Evolutionary conservation across 495 filamentous ascomycete species (phyloP), one percentile per base, ranked within the genome.

Genomic region (Podospora appendiculata): DNA sequence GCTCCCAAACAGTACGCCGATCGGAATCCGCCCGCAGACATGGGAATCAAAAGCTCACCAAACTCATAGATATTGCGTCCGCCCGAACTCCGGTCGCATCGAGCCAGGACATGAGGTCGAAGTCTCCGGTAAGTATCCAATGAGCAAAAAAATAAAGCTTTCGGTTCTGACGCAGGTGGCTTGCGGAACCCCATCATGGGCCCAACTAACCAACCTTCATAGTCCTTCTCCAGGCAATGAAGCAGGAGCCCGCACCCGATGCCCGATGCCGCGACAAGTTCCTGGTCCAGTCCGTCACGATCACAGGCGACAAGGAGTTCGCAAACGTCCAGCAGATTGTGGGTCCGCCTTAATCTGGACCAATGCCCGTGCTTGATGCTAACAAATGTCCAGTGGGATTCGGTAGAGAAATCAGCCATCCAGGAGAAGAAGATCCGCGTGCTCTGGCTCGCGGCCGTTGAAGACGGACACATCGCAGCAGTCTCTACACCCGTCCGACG

Each of bases 181-280:
- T 55, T 48, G 25, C 32, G 45, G 36, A 41, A 52, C 52, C 52
- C 25, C 25, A 25, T 25, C 25, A 25, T 25, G 25, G 25, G 25
- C 25, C 25, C 5, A 25, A 25, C 25, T 25, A 25, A 25, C 25
- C 25, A 25, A 25, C 25, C 25, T 45, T 41, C 42, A 47, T 63
- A 96, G 93, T 98, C 16, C 80, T 97, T 38, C 81, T 98, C 25
- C 93, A 98, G 73, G 89, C 91, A 17, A 95, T 97, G 94, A 96
- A 95, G 73, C 84, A 90, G 61, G 90, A 96, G 62, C 93, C 92
- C 25, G 80, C 93, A 3, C 51, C 69, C 34, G 91, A 95, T 62
- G 86, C 84, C 39, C 89, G 89, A 63, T 97, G 92, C 76, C 84
- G 89, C 65, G 93, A 98, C 75, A 98, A 98, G 74, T 98, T 98